Evolutionary conservation across 2,329 filamentous ascomycete species (phyloP).

Genomic region (Cercospora citrullina): DNA sequence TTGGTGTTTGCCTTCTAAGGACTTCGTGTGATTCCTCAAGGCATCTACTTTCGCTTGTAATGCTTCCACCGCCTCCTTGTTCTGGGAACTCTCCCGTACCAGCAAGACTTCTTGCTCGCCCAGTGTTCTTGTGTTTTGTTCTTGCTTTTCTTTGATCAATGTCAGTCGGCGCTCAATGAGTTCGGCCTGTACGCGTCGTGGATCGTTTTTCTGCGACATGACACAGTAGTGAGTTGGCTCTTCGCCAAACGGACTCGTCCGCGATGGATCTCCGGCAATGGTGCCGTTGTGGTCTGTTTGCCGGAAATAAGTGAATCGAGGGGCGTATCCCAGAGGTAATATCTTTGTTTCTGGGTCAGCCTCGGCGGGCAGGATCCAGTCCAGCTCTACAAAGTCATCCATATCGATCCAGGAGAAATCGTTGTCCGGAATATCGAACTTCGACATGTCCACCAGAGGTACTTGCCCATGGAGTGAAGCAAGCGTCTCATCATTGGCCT

Average conservation of each 20-base stretch:
- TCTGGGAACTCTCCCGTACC: constrained; percentile 55
- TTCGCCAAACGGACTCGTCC: constrained; percentile 86
- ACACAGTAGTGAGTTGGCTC: constrained; percentile 94
- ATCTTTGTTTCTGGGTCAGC: constrained; percentile 93
- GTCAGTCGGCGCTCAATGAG: constrained; percentile 79
- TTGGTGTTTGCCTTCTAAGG: constrained; percentile 58
- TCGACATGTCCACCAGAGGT: constrained; percentile 65
- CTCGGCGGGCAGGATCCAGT: constrained; percentile 91
- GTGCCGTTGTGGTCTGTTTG: constrained; percentile 88
- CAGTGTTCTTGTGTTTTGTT: constrained; percentile 69
- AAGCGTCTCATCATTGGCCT: constrained; percentile 62
- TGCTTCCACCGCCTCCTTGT: constrained; percentile 49
- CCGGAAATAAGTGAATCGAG: constrained; percentile 94
- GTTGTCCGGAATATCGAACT: constrained; percentile 92
- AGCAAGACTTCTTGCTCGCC: constrained; percentile 71
- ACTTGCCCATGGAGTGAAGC: constrained; percentile 56
- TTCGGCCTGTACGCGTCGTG: constrained; percentile 81
- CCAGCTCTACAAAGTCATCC: constrained; percentile 98
- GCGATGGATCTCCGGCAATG: constrained; percentile 75
- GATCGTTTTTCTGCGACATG: constrained; percentile 75
- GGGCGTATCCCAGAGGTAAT: constrained; percentile 84
- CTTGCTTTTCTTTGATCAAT: constrained; percentile 75
- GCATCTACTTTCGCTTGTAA: constrained; percentile 57
- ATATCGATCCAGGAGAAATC: constrained; percentile 98
- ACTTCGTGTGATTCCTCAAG: constrained; percentile 57